phyloP scores from a whole-genome alignment of 495 filamentous ascomycete species.

The Endocarpon pusillum region DNA sequence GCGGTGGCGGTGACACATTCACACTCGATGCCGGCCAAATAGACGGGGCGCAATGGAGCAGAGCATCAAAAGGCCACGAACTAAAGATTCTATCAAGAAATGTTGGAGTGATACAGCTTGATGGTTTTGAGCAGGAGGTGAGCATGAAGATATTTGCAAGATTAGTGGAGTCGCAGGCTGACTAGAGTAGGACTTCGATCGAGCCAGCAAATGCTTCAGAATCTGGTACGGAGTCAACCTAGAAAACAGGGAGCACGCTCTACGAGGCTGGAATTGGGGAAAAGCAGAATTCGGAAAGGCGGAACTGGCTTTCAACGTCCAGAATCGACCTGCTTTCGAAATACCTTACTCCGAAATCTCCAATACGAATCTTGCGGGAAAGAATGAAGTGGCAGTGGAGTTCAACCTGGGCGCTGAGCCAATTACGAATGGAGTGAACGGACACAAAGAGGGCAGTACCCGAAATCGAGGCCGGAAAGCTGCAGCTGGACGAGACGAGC shows the following conservation, averaged over 20 bases:
- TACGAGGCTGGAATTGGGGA: slow-evolving; percentile 99
- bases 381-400: slow-evolving; percentile 94
- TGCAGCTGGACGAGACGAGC: slow-evolving; percentile 70
- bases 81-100: slow-evolving; percentile 72
- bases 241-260: slow-evolving; percentile 79
- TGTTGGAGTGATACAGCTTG: slow-evolving; percentile 77
- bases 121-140: slow-evolving; percentile 89
- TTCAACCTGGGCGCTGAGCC: slow-evolving; percentile 57
- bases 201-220: slow-evolving; percentile 79
- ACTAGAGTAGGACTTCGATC: slow-evolving; percentile 59
- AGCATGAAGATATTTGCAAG: slow-evolving; percentile 4
- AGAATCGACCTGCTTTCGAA: slow-evolving; percentile 93
- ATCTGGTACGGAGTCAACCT: slow-evolving; percentile 89
- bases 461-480: slow-evolving; percentile 73
- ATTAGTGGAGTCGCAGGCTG: too few relatives aligned
- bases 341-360: slow-evolving; percentile 94
- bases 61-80: slow-evolving; percentile 82
- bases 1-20: slow-evolving; percentile 74
- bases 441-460: slow-evolving; percentile 54
- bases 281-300: slow-evolving; percentile 94
- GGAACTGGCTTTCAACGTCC: slow-evolving; percentile 89
- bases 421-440: slow-evolving; percentile 51
- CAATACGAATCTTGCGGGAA: slow-evolving; percentile 93
- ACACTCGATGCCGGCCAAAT: slow-evolving; percentile 76
- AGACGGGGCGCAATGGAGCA: slow-evolving; percentile 79